Evolutionary conservation across 2,329 filamentous ascomycete genomes (phyloP).

Genomic region (Aspergillus glaucus): DNA sequence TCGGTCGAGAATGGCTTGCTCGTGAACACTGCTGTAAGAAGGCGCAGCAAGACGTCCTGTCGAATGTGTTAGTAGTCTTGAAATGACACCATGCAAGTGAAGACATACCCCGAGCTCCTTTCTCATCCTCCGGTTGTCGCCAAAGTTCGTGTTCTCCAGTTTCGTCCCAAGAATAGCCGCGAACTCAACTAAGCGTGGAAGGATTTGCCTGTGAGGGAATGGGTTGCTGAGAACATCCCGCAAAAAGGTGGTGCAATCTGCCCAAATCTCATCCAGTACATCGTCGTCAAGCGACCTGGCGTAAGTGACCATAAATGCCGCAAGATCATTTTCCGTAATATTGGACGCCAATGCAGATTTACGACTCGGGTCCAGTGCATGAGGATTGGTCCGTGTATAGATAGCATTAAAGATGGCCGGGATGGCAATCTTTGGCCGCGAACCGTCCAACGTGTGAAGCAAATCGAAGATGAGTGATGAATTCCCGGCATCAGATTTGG

Average conservation of each 20-base stretch:
- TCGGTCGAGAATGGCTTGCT: slow-evolving; percentile 69
- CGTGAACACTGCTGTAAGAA: slow-evolving; percentile 90
- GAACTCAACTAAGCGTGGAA: slow-evolving; percentile 82
- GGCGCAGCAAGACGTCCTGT: slow-evolving; percentile 78
- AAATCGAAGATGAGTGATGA: slow-evolving; percentile 70
- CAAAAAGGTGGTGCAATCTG: slow-evolving; percentile 84
- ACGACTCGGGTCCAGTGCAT: slow-evolving; percentile 67
- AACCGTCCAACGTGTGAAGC: slow-evolving; percentile 84
- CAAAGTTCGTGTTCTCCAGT: slow-evolving; percentile 95
- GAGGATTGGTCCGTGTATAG: slow-evolving; percentile 85
- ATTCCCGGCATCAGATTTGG: slow-evolving; percentile 45
- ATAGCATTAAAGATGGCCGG: slow-evolving; percentile 94
- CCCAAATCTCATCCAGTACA: slow-evolving; percentile 97
- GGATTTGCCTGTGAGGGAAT: slow-evolving; percentile 84
- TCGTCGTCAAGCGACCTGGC: slow-evolving; percentile 87
- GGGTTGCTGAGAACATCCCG: slow-evolving; percentile 87
- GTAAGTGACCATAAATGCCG: slow-evolving; percentile 86
- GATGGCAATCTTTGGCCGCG: slow-evolving; percentile 82
- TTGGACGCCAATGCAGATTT: slow-evolving; percentile 86
- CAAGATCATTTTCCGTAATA: slow-evolving; percentile 74
- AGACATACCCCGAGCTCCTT: slow-evolving; percentile 73
- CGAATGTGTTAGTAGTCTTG: slow-evolving; percentile 13
- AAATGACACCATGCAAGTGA: not conserved
- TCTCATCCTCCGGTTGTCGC: slow-evolving; percentile 87
- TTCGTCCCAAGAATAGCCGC: slow-evolving; percentile 86